Percentiles rank a stretch among this genome's conserved stretches.
These are phyloP conservation scores for Arxiozyma heterogenica DNA, from an alignment of 1,139 yeast genomes.

Conservation along the genomic window DNA sequence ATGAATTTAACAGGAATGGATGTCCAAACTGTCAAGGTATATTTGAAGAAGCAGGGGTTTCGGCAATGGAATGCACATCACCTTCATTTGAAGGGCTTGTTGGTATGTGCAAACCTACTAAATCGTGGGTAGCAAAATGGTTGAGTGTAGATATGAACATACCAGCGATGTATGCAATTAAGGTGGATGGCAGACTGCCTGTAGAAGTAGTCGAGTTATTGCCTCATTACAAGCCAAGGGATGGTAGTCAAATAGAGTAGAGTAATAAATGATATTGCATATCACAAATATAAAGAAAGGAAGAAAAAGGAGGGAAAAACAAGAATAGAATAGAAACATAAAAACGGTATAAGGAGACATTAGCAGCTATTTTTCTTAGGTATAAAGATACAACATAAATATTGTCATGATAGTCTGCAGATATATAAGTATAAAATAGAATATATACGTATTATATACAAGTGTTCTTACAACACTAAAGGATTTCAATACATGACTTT, in stretches of 20 bases:
- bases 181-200: slow-evolving; percentile 85
- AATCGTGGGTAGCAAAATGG: slow-evolving; percentile 98
- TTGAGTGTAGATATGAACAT: slow-evolving; percentile 81
- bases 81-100: slow-evolving; percentile 95
- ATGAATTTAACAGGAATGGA: slow-evolving; percentile 67
- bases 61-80: slow-evolving; percentile 85
- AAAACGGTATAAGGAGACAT: too few relatives aligned
- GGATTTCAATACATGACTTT: not conserved
- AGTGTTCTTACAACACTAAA: not conserved
- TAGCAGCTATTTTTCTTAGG: too few relatives aligned
- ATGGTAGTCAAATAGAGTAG: slow-evolving; percentile 84
- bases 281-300: too few relatives aligned
- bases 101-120: slow-evolving; percentile 77
- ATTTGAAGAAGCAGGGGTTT: slow-evolving; percentile 71
- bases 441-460: not conserved
- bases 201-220: slow-evolving; percentile 71
- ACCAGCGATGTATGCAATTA: slow-evolving; percentile 88
- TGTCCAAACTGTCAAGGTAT: slow-evolving; percentile 98
- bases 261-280: not conserved
- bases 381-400: not conserved
- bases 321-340: not conserved
- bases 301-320: not conserved
- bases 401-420: too few relatives aligned
- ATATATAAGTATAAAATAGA: too few relatives aligned
- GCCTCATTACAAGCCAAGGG: slow-evolving; percentile 85